These are phyloP conservation scores for Neonothopanus nambi DNA, from an alignment of 1,284 basidiomycete genomes.

Conservation along the genomic window DNA sequence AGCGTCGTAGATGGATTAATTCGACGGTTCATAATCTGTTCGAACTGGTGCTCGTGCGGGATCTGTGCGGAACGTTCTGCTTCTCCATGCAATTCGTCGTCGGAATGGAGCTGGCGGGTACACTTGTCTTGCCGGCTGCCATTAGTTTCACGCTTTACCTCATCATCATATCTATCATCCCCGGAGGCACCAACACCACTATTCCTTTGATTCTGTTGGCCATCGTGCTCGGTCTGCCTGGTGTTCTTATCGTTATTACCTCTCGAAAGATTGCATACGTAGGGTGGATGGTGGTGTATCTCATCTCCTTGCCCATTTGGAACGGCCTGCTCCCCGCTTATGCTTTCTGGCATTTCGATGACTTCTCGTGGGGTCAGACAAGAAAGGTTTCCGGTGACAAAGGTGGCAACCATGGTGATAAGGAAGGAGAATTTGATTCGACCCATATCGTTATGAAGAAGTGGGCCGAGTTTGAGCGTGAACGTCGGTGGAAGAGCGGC, in stretches of 20 bases:
- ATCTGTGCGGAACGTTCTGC: slow-evolving; percentile 95
- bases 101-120: slow-evolving; percentile 97
- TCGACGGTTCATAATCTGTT: slow-evolving; percentile 98
- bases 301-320: slow-evolving; percentile 93
- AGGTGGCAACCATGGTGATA: slow-evolving; percentile 77
- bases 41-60: slow-evolving; percentile 91
- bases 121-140: slow-evolving; percentile 94
- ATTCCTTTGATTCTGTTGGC: slow-evolving; percentile 95
- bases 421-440: slow-evolving; percentile 96
- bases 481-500: slow-evolving; percentile 90
- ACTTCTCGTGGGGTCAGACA: slow-evolving; percentile 99
- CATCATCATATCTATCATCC: slow-evolving; percentile 83
- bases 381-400: slow-evolving; percentile 81
- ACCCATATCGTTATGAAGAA: slow-evolving; percentile 98
- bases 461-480: slow-evolving; percentile 98
- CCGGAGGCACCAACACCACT: slow-evolving; percentile 76
- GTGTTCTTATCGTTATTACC: slow-evolving; percentile 91
- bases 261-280: slow-evolving; percentile 93
- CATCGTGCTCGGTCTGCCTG: slow-evolving; percentile 94
- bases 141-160: slow-evolving; percentile 96
- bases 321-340: slow-evolving; percentile 94
- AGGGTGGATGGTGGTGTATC: slow-evolving; percentile 96
- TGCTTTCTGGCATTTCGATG: slow-evolving; percentile 99
- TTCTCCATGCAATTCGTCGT: slow-evolving; percentile 98
- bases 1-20: slow-evolving; percentile 99